A percentile compares a stretch with the other conserved stretches of the same genome.
These are phyloP conservation scores for Chytridium lagenaria DNA, from an alignment of 371 early-diverging fungal genomes.

Conservation along the genomic window DNA sequence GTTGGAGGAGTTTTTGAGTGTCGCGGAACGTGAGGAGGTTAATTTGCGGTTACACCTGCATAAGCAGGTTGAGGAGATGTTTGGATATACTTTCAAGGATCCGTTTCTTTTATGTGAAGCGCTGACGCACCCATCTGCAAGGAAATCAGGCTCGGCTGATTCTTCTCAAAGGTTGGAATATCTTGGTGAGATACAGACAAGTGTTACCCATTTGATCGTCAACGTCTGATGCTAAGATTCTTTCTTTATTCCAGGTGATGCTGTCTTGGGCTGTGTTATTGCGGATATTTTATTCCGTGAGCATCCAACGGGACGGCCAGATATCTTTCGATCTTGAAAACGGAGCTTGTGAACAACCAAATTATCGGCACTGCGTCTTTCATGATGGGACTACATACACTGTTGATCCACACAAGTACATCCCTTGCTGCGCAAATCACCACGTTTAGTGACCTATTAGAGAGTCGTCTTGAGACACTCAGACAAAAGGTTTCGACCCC, in stretches of 20 bases:
- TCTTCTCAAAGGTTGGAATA: background rate
- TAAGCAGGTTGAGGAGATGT: background rate
- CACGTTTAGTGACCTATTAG: background rate
- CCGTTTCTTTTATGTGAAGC: background rate
- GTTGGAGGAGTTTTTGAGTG: background rate
- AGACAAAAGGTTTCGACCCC: background rate
- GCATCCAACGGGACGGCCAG: background rate
- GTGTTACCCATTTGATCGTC: background rate
- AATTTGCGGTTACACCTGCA: background rate
- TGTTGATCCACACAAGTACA: background rate
- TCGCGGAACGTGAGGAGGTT: background rate
- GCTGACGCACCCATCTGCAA: background rate
- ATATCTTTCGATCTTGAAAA: background rate
- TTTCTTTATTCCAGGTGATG: background rate
- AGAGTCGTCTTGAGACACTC: background rate
- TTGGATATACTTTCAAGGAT: background rate
- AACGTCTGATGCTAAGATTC: background rate
- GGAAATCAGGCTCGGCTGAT: background rate
- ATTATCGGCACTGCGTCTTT: background rate
- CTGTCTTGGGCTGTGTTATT: background rate
- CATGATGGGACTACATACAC: background rate
- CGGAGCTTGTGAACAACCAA: background rate
- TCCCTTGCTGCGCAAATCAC: too few species aligned
- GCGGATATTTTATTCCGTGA: background rate
- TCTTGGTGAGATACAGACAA: background rate